These are phyloP conservation scores for Camellia japonica DNA, from an alignment of 148 eudicot species.

Conservation along the genomic window DNA sequence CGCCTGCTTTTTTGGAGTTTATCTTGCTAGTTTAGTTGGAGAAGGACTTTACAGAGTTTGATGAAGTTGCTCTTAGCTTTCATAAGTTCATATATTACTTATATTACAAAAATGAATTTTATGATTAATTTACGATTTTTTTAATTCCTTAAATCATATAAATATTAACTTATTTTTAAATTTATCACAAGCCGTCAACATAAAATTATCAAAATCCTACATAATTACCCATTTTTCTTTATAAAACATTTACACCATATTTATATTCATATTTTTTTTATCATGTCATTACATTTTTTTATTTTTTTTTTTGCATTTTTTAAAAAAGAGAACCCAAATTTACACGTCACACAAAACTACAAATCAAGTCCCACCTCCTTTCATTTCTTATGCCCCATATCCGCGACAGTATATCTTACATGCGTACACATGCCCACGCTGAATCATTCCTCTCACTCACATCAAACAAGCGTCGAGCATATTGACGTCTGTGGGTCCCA, in stretches of 20 bases:
- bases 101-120: too few species aligned
- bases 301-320: neutral
- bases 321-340: neutral
- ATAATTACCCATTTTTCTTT: too few species aligned
- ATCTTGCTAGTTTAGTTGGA: too few species aligned
- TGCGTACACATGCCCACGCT: neutral
- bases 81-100: too few species aligned
- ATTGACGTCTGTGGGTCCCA: slow-evolving; percentile 48
- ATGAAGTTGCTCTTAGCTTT: too few species aligned
- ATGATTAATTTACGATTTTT: too few species aligned
- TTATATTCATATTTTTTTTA: neutral
- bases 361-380: neutral
- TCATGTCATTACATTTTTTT: neutral
- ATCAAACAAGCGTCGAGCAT: slow-evolving; percentile 37
- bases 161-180: too few species aligned
- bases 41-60: too few species aligned
- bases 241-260: too few species aligned
- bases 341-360: slow-evolving; percentile 16
- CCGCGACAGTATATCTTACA: neutral
- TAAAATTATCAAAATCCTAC: neutral
- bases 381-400: neutral
- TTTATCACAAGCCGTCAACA: neutral
- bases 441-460: neutral
- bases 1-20: too few species aligned
- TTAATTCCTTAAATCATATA: too few species aligned